Conservation (phyloP, 129 eudicot species). For the Logfia minima region DNA sequence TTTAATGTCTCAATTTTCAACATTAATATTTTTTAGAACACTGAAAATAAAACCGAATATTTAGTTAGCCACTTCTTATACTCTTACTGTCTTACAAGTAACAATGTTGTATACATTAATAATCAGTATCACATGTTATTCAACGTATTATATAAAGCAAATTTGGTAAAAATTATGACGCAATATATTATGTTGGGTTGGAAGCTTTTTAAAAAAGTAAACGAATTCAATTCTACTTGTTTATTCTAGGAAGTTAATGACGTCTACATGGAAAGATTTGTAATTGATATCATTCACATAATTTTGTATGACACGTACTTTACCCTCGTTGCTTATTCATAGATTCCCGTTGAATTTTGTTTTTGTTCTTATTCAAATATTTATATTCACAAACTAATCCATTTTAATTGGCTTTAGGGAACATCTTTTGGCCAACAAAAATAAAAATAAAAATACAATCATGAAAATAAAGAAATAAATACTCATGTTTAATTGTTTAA, state of each 20-base stretch:
- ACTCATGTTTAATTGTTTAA: background rate
- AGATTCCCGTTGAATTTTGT: slow-evolving; percentile 8
- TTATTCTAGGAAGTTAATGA: background rate
- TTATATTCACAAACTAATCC: background rate
- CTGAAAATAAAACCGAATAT: too few relatives aligned
- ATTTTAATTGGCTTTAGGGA: background rate
- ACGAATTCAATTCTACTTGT: background rate
- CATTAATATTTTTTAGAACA: too few relatives aligned
- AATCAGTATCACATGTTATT: too few relatives aligned
- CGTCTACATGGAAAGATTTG: too few relatives aligned
- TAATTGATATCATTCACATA: background rate
- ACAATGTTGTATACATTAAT: too few relatives aligned
- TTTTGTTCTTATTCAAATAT: slow-evolving; percentile 7
- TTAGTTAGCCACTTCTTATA: too few relatives aligned
- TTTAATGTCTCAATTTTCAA: too few relatives aligned
- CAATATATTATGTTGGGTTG: background rate
- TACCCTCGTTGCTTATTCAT: slow-evolving; percentile 10
- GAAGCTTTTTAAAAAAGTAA: background rate
- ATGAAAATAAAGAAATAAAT: too few relatives aligned
- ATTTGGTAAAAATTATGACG: too few relatives aligned
- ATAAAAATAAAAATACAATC: background rate
- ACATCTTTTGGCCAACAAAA: background rate
- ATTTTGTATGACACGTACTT: background rate
- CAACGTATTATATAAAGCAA: too few relatives aligned
- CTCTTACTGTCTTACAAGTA: too few relatives aligned